Evolutionary conservation across 2,329 filamentous ascomycete species (phyloP).

Genomic region (Parascedosporium putredinis): DNA sequence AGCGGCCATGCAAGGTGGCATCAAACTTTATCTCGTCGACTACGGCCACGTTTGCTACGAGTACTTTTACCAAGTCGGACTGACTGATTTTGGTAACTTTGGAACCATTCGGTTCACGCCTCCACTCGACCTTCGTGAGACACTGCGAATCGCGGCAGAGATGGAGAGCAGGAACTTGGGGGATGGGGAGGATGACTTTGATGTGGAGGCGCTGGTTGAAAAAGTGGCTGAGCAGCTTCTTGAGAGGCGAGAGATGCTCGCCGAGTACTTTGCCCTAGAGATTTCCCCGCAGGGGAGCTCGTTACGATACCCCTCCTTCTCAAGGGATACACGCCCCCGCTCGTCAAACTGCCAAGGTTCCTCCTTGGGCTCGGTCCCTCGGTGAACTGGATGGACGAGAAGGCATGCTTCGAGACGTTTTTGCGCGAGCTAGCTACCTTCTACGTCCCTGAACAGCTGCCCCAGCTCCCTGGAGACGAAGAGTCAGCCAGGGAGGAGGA

Average conservation of each 20-base stretch:
- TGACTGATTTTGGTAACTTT: constrained; percentile 95
- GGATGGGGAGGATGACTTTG: constrained; percentile 43
- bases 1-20: constrained; percentile 84
- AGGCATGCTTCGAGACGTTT: constrained; percentile 75
- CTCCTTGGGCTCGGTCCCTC: constrained; percentile 79
- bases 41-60: constrained; percentile 81
- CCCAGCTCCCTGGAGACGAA: constrained; percentile 31
- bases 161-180: constrained; percentile 45
- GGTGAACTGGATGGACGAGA: constrained; percentile 79
- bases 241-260: constrained; percentile 71
- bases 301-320: constrained; percentile 72
- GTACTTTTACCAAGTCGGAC: constrained; percentile 89
- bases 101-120: constrained; percentile 73
- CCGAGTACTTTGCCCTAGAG: constrained; percentile 84
- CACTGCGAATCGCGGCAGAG: constrained; percentile 65
- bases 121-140: constrained; percentile 56
- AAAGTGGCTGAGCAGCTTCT: constrained; percentile 60
- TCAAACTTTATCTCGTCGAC: constrained; percentile 86
- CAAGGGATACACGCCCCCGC: constrained; percentile 76
- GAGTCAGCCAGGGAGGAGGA: constrained; percentile 25
- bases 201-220: constrained; percentile 55
- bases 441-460: constrained; percentile 80
- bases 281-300: constrained; percentile 71
- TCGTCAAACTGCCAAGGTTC: constrained; percentile 83
- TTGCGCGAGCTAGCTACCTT: constrained; percentile 80